A percentile compares a stretch with the other conserved stretches of the same genome.
Conservation (phyloP, 768 basidiomycete genomes). For the Rhodotorula paludigena region DNA sequence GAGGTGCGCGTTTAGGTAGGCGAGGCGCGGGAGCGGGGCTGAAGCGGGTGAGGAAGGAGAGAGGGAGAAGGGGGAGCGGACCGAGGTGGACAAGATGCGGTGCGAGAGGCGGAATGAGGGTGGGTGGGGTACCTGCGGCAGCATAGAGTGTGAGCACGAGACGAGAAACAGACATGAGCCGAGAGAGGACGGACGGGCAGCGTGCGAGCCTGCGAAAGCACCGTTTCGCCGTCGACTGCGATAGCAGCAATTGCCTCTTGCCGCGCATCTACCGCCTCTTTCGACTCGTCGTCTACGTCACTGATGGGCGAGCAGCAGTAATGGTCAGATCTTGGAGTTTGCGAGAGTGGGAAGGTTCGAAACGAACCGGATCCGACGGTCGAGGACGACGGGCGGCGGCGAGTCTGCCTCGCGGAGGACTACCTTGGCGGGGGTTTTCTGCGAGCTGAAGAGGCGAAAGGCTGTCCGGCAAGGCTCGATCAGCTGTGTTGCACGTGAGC, state of each 20-base stretch:
- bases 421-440: conserved; percentile 13
- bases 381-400: conserved; percentile 1
- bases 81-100: no score
- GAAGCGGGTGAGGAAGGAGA: conserved; percentile 15
- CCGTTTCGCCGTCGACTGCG: conserved; percentile 1
- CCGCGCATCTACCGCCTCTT: neutral
- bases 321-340: neutral
- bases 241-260: neutral
- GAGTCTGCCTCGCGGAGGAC: conserved; percentile 10
- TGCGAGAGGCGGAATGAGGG: neutral
- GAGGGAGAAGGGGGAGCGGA: conserved; percentile 37
- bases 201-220: neutral
- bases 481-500: neutral
- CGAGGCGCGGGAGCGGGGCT: conserved; percentile 35
- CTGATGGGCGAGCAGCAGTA: neutral
- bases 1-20: conserved; percentile 29
- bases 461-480: neutral
- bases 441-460: conserved; percentile 29
- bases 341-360: no score
- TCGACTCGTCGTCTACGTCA: conserved; percentile 17
- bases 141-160: no score
- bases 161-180: neutral
- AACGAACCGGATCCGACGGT: conserved; percentile 24
- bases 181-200: conserved; percentile 29
- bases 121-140: neutral